phyloP scores from a whole-genome alignment of 306 rosid species.

The Fagus crenata region DNA sequence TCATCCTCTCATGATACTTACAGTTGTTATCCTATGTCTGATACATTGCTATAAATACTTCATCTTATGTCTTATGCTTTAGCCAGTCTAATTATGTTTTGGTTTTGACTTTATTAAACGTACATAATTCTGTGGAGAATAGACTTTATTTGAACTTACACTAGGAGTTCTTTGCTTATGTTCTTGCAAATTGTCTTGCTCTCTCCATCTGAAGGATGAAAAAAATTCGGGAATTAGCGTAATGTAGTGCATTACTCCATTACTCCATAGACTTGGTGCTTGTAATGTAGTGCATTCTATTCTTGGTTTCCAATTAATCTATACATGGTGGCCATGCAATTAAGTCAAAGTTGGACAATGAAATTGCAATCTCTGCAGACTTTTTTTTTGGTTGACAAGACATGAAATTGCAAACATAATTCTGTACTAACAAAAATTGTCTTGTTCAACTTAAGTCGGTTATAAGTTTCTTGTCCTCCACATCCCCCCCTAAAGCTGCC shows the following conservation, averaged over 20 bases:
- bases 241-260: no score
- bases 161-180: background rate
- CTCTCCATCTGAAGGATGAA: background rate
- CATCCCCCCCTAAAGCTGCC: no score
- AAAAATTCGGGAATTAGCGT: background rate
- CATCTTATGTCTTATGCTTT: background rate
- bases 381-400: background rate
- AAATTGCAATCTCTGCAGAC: background rate
- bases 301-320: background rate
- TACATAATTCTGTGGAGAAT: background rate
- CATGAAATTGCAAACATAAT: background rate
- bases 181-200: background rate
- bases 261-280: background rate
- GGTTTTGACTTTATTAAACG: background rate
- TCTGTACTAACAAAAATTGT: background rate
- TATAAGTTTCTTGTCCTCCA: background rate
- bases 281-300: background rate
- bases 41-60: no score
- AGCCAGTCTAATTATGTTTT: background rate
- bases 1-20: no score
- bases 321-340: background rate
- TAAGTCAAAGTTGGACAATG: background rate
- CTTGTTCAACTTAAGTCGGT: background rate
- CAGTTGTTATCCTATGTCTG: no score
- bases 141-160: background rate